These are phyloP conservation scores for Aquilaria malaccensis DNA, from an alignment of 345 rosid genomes.

Conservation along the genomic window DNA sequence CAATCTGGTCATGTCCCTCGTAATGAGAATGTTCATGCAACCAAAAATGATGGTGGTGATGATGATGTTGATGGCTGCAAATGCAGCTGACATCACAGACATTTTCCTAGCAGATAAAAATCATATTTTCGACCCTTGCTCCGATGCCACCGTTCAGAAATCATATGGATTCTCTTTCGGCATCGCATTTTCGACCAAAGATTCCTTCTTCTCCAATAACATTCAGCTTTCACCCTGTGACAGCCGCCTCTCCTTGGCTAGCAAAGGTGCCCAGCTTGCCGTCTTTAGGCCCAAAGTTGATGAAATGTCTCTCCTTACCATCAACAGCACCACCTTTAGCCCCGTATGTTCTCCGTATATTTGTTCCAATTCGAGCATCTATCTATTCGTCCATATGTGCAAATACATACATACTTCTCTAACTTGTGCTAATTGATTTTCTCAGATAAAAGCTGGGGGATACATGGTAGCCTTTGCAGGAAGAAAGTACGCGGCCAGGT, in stretches of 20 bases:
- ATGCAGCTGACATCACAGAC: conserved; percentile 33
- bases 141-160: conserved; percentile 53
- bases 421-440: background rate
- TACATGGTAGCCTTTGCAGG: conserved; percentile 94
- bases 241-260: conserved; percentile 49
- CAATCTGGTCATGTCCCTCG: background rate
- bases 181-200: conserved; percentile 53
- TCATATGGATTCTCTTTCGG: conserved; percentile 78
- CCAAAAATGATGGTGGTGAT: conserved; percentile 9
- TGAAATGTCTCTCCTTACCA: conserved; percentile 79
- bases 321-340: conserved; percentile 35
- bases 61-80: conserved; percentile 17
- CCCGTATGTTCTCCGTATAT: conserved; percentile 37
- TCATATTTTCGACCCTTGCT: conserved; percentile 54
- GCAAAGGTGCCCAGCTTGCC: conserved; percentile 47
- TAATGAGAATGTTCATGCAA: conserved; percentile 15
- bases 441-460: conserved; percentile 55
- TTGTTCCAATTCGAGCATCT: too few species aligned
- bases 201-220: conserved; percentile 51
- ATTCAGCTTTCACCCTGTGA: conserved; percentile 90
- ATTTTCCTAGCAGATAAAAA: conserved; percentile 15
- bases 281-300: conserved; percentile 77
- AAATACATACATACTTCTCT: too few species aligned
- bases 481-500: conserved; percentile 88
- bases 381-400: too few species aligned